Conservation (phyloP, 208 protist species). For the Phytomonas francai region DNA sequence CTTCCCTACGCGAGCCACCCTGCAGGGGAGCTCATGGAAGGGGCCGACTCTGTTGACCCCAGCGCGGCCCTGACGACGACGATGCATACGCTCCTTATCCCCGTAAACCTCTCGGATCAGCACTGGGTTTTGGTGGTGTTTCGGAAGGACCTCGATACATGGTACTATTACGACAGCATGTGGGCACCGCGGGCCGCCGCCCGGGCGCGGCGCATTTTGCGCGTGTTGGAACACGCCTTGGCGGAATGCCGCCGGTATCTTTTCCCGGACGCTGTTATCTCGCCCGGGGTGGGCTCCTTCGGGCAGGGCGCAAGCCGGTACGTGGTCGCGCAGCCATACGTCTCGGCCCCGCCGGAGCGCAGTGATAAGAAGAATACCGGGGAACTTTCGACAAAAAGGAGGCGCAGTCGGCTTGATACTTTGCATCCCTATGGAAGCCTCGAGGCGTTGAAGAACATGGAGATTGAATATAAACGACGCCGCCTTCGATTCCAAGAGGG, state of each 20-base stretch:
- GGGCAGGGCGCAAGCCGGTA: too few species aligned
- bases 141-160: conserved; percentile 25
- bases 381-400: too few species aligned
- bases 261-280: too few species aligned
- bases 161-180: conserved; percentile 71
- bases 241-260: conserved; percentile 24
- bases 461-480: too few species aligned
- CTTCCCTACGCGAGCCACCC: conserved; percentile 19
- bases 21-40: not conserved
- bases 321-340: too few species aligned
- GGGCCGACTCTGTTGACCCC: not conserved
- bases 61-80: conserved; percentile 1
- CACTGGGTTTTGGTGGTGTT: conserved; percentile 76
- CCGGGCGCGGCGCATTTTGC: conserved; percentile 16
- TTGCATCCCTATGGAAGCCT: too few species aligned
- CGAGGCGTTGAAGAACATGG: too few species aligned
- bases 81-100: conserved; percentile 42
- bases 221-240: conserved; percentile 30
- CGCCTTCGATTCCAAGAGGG: too few species aligned
- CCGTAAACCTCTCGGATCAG: conserved; percentile 56
- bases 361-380: too few species aligned
- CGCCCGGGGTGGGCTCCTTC: too few species aligned
- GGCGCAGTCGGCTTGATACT: too few species aligned
- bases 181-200: conserved; percentile 17
- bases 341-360: too few species aligned